Percentiles rank a stretch among this genome's conserved stretches.
Conservation (phyloP, 1,139 yeast genomes). For the Keqinozyma sinolaborantium region DNA sequence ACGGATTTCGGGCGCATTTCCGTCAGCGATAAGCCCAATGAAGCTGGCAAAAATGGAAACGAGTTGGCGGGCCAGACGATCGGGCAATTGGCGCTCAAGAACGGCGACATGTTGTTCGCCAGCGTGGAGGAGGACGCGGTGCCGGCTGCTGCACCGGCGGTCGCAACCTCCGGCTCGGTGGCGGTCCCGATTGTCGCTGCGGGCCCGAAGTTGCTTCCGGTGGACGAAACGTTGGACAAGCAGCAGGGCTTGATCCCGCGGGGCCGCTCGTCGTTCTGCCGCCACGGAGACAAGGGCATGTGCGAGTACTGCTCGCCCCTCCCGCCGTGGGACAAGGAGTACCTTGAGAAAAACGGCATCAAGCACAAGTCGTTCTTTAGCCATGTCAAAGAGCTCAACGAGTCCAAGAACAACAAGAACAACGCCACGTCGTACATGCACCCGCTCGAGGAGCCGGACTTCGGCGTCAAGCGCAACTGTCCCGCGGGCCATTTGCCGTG, state of each 20-base stretch:
- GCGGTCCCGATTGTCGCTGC: slow-evolving; percentile 4
- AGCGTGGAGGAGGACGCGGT: slow-evolving; percentile 32
- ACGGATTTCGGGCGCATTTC: slow-evolving; percentile 29
- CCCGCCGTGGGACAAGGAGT: slow-evolving; percentile 89
- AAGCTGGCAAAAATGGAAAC: slow-evolving; percentile 42
- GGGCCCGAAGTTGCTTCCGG: slow-evolving; percentile 41
- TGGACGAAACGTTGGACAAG: slow-evolving; percentile 68
- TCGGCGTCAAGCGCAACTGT: slow-evolving; percentile 60
- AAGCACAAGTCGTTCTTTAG: slow-evolving; percentile 91
- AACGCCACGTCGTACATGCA: slow-evolving; percentile 68
- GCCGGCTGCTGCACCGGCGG: slow-evolving; percentile 4
- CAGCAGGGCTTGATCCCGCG: slow-evolving; percentile 74
- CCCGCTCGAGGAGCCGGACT: slow-evolving; percentile 74
- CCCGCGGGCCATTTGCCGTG: slow-evolving; percentile 85
- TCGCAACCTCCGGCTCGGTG: slow-evolving; percentile 6
- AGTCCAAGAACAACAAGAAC: slow-evolving; percentile 60
- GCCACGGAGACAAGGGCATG: slow-evolving; percentile 93
- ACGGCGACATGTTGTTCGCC: slow-evolving; percentile 82
- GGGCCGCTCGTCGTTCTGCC: slow-evolving; percentile 60
- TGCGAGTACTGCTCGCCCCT: slow-evolving; percentile 95
- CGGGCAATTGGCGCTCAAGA: slow-evolving; percentile 52
- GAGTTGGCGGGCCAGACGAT: slow-evolving; percentile 45
- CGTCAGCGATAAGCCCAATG: slow-evolving; percentile 46
- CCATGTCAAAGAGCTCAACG: slow-evolving; percentile 68
- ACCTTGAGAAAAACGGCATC: slow-evolving; percentile 70